A percentile compares a stretch with the other conserved stretches of the same genome.
phyloP scores from a whole-genome alignment of 352 stramenopile genomes.

The Pythium biforme region DNA sequence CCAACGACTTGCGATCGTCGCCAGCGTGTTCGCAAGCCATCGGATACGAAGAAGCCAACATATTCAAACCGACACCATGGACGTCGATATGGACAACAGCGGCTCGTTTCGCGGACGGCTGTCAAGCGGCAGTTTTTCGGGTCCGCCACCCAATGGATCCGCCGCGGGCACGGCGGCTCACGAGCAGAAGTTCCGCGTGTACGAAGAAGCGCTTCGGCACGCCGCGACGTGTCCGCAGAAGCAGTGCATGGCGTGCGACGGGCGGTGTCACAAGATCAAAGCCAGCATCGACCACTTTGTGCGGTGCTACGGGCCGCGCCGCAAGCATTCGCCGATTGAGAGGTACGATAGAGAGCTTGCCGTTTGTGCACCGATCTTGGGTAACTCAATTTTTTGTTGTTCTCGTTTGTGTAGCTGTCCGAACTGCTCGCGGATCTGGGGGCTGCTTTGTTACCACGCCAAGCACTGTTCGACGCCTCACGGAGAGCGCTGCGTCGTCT shows the following conservation, averaged over 20 bases:
- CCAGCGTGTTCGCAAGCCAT: background rate
- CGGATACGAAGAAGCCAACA: background rate
- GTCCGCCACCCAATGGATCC: background rate
- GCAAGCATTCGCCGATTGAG: constrained; percentile 70
- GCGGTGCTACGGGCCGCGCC: constrained; percentile 76
- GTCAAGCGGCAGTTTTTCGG: constrained; percentile 17
- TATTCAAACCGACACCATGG: constrained; percentile 19
- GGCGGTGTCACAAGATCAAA: constrained; percentile 86
- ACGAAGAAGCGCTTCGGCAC: constrained; percentile 81
- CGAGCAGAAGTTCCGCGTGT: constrained; percentile 84
- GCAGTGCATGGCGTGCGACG: constrained; percentile 58
- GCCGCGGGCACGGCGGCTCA: constrained; percentile 36
- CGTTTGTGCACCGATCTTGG: background rate
- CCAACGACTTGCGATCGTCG: background rate
- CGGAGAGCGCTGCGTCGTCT: constrained; percentile 66
- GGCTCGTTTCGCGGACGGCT: constrained; percentile 11
- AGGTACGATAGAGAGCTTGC: constrained; percentile 34
- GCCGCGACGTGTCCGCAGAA: constrained; percentile 53
- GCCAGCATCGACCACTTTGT: constrained; percentile 89
- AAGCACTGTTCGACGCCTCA: constrained; percentile 63
- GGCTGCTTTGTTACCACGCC: constrained; percentile 83
- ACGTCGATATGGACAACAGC: constrained; percentile 29
- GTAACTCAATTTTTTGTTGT: no score
- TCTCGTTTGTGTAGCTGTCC: constrained; percentile 46
- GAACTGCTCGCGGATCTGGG: constrained; percentile 84